A percentile compares a stretch with the other conserved stretches of the same genome.
Evolutionary conservation across 1,284 basidiomycete species (phyloP).

Genomic region (Porodaedalea pini): DNA sequence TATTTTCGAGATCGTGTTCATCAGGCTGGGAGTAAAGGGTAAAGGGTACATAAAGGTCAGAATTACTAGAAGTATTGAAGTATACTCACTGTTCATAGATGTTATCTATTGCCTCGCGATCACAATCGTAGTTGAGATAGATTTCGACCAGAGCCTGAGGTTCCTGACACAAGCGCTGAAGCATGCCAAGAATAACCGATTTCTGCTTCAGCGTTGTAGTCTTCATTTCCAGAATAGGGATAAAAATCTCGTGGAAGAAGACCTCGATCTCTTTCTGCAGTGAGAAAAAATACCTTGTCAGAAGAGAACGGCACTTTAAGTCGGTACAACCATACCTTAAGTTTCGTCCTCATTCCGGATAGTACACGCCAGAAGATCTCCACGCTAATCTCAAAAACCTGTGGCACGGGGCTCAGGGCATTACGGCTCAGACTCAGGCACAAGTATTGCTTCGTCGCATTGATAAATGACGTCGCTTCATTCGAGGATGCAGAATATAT

Average conservation of each 20-base stretch:
- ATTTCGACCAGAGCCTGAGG: conserved; percentile 95
- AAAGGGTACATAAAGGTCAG: not conserved
- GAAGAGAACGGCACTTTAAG: not conserved
- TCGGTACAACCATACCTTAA: conserved; percentile 62
- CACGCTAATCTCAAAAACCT: conserved; percentile 97
- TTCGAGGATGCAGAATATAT: conserved; percentile 85
- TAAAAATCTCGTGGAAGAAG: conserved; percentile 96
- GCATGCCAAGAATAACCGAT: conserved; percentile 82
- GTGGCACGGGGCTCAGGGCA: conserved; percentile 91
- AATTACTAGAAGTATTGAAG: conserved; percentile 9
- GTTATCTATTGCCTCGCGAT: conserved; percentile 88
- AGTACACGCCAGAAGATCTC: conserved; percentile 99
- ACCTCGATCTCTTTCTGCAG: conserved; percentile 98
- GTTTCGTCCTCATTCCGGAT: conserved; percentile 89
- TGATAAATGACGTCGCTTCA: conserved; percentile 85
- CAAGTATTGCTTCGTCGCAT: conserved; percentile 92
- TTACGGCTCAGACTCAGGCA: conserved; percentile 93
- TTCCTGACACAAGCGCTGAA: conserved; percentile 86
- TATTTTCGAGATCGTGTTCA: conserved; percentile 93
- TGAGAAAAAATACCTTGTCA: conserved; percentile 10
- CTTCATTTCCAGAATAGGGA: conserved; percentile 98
- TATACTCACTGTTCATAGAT: conserved; percentile 85
- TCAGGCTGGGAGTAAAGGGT: conserved; percentile 53
- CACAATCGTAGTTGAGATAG: conserved; percentile 98
- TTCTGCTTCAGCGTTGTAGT: conserved; percentile 95